Percentiles rank a stretch among this genome's conserved stretches.
Conservation (phyloP, 2,329 filamentous ascomycete species). For the Rhinocladiella mackenziei region DNA sequence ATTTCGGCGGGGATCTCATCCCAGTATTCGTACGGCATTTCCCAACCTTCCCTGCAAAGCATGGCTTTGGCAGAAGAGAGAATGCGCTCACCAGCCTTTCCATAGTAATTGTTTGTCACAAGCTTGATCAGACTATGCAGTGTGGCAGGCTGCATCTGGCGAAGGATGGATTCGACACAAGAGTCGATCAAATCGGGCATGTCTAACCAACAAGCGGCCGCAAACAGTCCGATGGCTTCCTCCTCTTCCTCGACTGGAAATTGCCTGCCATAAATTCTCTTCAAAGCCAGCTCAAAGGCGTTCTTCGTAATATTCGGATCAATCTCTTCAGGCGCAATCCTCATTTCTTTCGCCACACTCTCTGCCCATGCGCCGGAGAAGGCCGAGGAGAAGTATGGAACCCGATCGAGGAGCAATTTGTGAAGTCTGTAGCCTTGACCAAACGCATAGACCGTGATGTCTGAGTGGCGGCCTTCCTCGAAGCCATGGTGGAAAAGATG, state of each 20-base stretch:
- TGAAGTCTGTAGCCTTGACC: conserved; percentile 51
- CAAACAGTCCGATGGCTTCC: conserved; percentile 53
- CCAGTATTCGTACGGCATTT: conserved; percentile 51
- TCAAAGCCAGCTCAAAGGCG: conserved; percentile 53
- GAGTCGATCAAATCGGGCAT: conserved; percentile 55
- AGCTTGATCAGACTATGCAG: conserved; percentile 50
- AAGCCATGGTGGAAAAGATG: conserved; percentile 53
- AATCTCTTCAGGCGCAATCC: conserved; percentile 51
- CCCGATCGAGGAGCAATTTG: conserved; percentile 52
- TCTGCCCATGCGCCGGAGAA: conserved; percentile 56
- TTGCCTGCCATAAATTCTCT: conserved; percentile 51
- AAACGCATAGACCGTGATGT: conserved; percentile 53
- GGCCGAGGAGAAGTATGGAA: conserved; percentile 54
- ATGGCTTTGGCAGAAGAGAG: conserved; percentile 56
- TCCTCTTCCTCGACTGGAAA: conserved; percentile 48
- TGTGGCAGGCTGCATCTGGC: conserved; percentile 51
- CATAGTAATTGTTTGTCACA: conserved; percentile 55
- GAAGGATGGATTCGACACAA: conserved; percentile 52
- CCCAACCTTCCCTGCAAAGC: conserved; percentile 55
- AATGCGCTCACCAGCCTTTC: conserved; percentile 52
- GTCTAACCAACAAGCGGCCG: conserved; percentile 56
- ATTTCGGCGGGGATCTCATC: conserved; percentile 56
- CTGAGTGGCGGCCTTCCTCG: conserved; percentile 50
- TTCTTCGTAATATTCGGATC: conserved; percentile 51
- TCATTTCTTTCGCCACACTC: conserved; percentile 50